phyloP scores from a whole-genome alignment of 1,284 basidiomycete genomes.

The Fomitopsis pinicola region DNA sequence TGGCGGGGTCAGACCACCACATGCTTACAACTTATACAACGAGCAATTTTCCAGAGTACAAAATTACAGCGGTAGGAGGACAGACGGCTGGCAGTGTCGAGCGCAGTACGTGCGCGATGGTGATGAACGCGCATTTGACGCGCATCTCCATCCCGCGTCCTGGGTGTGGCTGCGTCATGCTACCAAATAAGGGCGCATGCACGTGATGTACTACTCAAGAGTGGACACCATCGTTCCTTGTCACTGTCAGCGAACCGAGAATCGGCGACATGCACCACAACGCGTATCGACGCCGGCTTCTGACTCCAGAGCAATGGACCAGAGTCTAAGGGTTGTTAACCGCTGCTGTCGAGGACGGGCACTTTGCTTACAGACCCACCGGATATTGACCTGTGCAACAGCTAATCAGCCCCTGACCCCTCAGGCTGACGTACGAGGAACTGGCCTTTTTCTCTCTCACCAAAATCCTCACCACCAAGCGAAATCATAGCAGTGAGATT shows the following conservation, averaged over 20 bases:
- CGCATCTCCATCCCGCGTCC: background rate
- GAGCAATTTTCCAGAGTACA: background rate
- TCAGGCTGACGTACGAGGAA: no score
- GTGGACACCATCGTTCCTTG: no score
- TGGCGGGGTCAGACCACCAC: slow-evolving; percentile 80
- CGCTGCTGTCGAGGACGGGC: background rate
- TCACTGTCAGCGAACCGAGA: no score
- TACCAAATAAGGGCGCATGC: background rate
- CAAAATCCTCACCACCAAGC: no score
- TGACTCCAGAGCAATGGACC: no score
- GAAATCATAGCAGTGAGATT: no score
- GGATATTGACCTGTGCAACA: no score
- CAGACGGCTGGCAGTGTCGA: background rate
- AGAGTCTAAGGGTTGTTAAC: no score
- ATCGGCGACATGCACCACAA: no score
- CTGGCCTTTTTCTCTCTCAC: no score
- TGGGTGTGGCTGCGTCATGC: slow-evolving; percentile 1
- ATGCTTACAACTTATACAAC: slow-evolving; percentile 35
- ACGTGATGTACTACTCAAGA: background rate
- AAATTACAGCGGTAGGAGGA: slow-evolving; percentile 1
- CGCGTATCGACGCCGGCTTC: no score
- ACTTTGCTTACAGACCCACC: background rate
- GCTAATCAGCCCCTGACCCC: no score
- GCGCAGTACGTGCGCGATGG: background rate
- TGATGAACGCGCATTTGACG: background rate